Percentiles rank a stretch among this genome's conserved stretches.
Evolutionary conservation across 2,329 filamentous ascomycete genomes (phyloP).

Genomic region (Zasmidium angulare): DNA sequence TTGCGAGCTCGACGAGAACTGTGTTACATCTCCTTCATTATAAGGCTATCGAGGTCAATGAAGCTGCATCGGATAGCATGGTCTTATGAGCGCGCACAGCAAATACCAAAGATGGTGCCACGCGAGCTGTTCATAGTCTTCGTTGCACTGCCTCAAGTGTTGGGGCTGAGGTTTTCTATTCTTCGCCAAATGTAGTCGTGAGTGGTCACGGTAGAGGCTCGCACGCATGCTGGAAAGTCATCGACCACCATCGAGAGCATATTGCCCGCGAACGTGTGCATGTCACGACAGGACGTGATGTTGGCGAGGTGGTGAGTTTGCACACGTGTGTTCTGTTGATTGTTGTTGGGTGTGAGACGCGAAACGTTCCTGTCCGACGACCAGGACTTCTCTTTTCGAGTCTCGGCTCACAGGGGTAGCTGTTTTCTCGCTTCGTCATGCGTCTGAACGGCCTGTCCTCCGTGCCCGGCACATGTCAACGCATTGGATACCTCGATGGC

Average conservation of each 20-base stretch:
- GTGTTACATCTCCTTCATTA: background rate
- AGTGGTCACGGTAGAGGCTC: no score
- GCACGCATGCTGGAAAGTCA: background rate
- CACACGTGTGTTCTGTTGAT: background rate
- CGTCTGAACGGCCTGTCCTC: background rate
- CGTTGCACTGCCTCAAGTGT: slow-evolving; percentile 3
- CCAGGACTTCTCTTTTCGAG: background rate
- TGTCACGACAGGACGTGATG: background rate
- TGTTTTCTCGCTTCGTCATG: background rate
- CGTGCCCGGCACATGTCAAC: no score
- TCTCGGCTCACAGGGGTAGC: background rate
- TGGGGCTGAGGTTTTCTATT: slow-evolving; percentile 1
- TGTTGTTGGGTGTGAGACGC: background rate
- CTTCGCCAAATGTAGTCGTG: background rate
- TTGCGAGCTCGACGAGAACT: background rate
- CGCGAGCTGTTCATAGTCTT: background rate
- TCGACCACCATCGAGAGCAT: background rate
- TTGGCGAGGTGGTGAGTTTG: background rate
- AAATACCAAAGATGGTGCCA: background rate
- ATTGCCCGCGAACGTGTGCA: background rate
- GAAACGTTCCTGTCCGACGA: background rate
- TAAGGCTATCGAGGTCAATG: background rate
- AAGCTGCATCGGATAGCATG: background rate
- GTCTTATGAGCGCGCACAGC: background rate
- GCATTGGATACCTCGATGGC: no score